These are phyloP conservation scores for Podaxis sp. DNA, from an alignment of 768 basidiomycete species.

Conservation along the genomic window DNA sequence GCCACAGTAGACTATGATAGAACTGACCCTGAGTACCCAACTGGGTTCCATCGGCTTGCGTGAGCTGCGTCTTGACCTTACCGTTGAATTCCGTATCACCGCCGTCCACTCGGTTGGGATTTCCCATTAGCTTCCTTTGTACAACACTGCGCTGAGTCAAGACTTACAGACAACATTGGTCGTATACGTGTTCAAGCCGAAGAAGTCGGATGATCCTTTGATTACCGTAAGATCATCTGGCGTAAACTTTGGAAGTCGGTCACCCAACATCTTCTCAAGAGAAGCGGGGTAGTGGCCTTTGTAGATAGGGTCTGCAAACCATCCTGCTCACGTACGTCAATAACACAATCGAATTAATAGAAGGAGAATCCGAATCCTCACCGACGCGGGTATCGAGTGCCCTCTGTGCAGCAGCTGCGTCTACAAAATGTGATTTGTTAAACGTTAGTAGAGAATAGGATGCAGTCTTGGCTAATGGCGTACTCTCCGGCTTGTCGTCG, in stretches of 20 bases:
- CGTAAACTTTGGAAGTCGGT: slow-evolving; percentile 55
- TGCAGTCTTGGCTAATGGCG: slow-evolving; percentile 21
- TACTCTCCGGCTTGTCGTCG: slow-evolving; percentile 62
- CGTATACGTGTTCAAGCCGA: slow-evolving; percentile 68
- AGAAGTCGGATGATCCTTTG: slow-evolving; percentile 65
- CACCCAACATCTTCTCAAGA: slow-evolving; percentile 47
- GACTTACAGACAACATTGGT: slow-evolving; percentile 56
- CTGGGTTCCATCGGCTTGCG: slow-evolving; percentile 53
- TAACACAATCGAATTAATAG: not conserved
- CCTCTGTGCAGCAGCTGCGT: slow-evolving; percentile 59
- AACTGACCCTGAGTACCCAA: slow-evolving; percentile 48
- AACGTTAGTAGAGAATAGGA: not conserved
- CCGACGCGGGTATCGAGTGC: slow-evolving; percentile 65
- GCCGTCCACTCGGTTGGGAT: slow-evolving; percentile 42
- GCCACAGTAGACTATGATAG: not conserved
- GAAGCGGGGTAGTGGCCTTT: slow-evolving; percentile 63
- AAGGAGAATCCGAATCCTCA: slow-evolving; percentile 24
- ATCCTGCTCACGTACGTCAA: slow-evolving; percentile 15
- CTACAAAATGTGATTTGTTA: slow-evolving; percentile 29
- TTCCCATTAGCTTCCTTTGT: not conserved
- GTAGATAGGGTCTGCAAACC: slow-evolving; percentile 60
- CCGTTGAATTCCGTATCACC: slow-evolving; percentile 59
- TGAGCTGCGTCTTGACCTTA: slow-evolving; percentile 51
- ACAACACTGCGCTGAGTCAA: not conserved
- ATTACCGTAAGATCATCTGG: slow-evolving; percentile 54